These are phyloP conservation scores for Coemansia sp. DNA, from an alignment of 192 early-diverging fungal genomes.

Conservation along the genomic window DNA sequence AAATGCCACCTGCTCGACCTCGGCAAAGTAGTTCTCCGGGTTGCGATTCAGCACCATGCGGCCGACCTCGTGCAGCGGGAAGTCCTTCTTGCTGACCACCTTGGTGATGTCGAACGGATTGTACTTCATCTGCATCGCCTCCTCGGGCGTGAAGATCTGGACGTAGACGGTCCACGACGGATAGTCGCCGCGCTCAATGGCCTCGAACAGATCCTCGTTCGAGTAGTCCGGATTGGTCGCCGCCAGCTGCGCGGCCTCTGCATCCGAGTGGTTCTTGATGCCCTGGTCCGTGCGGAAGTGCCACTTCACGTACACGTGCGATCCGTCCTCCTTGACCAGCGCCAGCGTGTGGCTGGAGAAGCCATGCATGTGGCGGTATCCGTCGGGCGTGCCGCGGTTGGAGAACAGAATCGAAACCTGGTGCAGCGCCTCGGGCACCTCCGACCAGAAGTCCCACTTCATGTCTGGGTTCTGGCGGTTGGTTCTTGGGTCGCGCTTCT, in stretches of 20 bases:
- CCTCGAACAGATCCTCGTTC: conserved; percentile 60
- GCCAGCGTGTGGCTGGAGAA: conserved; percentile 75
- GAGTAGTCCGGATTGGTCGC: conserved; percentile 59
- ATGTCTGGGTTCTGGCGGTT: conserved; percentile 56
- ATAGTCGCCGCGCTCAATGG: conserved; percentile 60
- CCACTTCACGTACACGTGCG: conserved; percentile 75
- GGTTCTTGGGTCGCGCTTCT: conserved; percentile 64
- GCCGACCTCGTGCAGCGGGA: conserved; percentile 63
- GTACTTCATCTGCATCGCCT: conserved; percentile 61
- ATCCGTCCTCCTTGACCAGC: conserved; percentile 66
- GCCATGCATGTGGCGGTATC: conserved; percentile 64
- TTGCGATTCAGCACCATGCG: conserved; percentile 67
- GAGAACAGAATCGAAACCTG: conserved; percentile 58
- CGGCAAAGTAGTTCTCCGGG: conserved; percentile 70
- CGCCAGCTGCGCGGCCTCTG: conserved; percentile 55
- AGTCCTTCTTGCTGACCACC: conserved; percentile 64
- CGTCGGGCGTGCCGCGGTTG: conserved; percentile 62
- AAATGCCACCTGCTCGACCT: conserved; percentile 72
- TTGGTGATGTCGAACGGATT: conserved; percentile 69
- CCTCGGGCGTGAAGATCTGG: conserved; percentile 61
- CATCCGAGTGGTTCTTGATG: conserved; percentile 57
- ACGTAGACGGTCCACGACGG: conserved; percentile 64
- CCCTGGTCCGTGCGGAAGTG: conserved; percentile 70
- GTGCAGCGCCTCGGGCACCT: conserved; percentile 65
- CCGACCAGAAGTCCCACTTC: conserved; percentile 68